A percentile compares a stretch with the other conserved stretches of the same genome.
These are phyloP conservation scores for Lactarius sp. DNA, from an alignment of 768 basidiomycete species.

Conservation along the genomic window DNA sequence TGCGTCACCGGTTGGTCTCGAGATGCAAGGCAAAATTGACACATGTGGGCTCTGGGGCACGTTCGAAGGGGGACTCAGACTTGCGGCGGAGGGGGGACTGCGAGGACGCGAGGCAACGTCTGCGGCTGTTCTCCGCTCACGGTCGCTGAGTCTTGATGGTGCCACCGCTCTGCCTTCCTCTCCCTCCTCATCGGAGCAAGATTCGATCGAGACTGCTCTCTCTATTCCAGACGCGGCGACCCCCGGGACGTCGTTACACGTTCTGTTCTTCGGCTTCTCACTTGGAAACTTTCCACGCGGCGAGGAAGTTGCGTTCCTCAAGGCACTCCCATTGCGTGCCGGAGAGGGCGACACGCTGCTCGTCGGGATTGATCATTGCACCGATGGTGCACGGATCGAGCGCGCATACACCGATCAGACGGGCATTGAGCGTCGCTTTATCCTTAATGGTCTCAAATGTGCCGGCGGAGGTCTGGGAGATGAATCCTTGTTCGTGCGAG, in stretches of 20 bases:
- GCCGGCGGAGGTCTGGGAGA: constrained; percentile 70
- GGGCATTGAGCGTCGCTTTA: constrained; percentile 69
- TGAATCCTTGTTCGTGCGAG: constrained; percentile 54
- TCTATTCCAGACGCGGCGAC: constrained; percentile 48
- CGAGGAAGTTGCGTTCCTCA: constrained; percentile 68
- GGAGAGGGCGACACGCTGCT: constrained; percentile 80
- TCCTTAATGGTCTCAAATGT: constrained; percentile 77
- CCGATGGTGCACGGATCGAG: constrained; percentile 66
- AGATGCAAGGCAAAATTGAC: constrained; percentile 65
- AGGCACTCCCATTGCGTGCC: constrained; percentile 69
- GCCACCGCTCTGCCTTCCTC: constrained; percentile 19
- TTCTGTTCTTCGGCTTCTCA: too few relatives aligned
- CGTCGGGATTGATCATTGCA: constrained; percentile 87
- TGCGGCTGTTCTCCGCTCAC: neutral
- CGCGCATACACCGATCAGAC: constrained; percentile 82
- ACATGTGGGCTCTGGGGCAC: constrained; percentile 88
- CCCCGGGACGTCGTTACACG: constrained; percentile 55
- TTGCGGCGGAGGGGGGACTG: constrained; percentile 65
- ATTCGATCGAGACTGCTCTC: constrained; percentile 32
- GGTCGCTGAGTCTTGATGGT: too few relatives aligned
- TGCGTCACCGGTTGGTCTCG: constrained; percentile 54
- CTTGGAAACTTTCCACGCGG: constrained; percentile 82
- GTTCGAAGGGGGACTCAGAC: constrained; percentile 84
- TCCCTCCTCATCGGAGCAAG: constrained; percentile 24
- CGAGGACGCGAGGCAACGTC: constrained; percentile 27